Conservation (phyloP, 1,284 basidiomycete genomes). For the Somion occarium region DNA sequence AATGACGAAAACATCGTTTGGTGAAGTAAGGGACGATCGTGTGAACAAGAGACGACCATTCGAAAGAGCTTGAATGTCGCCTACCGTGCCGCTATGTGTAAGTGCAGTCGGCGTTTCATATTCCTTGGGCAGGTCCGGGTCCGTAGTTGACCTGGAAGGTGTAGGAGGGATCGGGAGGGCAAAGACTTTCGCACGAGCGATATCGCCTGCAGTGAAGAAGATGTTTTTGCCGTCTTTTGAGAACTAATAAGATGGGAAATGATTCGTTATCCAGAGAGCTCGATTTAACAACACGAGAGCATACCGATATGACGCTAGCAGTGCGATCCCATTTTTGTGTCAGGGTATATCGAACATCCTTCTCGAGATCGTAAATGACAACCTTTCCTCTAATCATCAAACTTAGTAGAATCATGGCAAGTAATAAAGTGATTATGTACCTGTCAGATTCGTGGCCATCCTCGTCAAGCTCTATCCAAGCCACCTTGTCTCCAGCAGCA, state of each 20-base stretch:
- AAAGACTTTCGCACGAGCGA: conserved; percentile 73
- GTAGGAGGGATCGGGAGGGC: conserved; percentile 60
- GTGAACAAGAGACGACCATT: conserved; percentile 63
- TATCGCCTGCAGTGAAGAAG: conserved; percentile 73
- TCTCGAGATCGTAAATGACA: conserved; percentile 71
- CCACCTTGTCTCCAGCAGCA: conserved; percentile 62
- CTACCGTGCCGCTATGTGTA: conserved; percentile 51
- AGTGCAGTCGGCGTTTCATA: conserved; percentile 54
- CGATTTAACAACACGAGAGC: conserved; percentile 13
- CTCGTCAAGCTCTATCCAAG: conserved; percentile 82
- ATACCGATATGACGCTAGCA: conserved; percentile 54
- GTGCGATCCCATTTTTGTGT: conserved; percentile 84
- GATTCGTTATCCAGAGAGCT: too few relatives aligned
- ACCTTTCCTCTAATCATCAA: conserved; percentile 52
- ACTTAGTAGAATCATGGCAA: neutral
- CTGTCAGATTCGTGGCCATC: conserved; percentile 77
- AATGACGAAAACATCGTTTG: conserved; percentile 71
- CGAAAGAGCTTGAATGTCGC: conserved; percentile 55
- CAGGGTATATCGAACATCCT: conserved; percentile 62
- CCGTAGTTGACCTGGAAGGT: conserved; percentile 44
- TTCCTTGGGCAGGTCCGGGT: conserved; percentile 42
- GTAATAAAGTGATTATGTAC: neutral
- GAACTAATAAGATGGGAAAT: conserved; percentile 44
- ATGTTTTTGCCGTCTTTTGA: conserved; percentile 64
- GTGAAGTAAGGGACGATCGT: conserved; percentile 62